Percentiles rank a stretch among this genome's conserved stretches.
Conservation (phyloP, 768 basidiomycete species). For the Leucosporidium creatinivorum region DNA sequence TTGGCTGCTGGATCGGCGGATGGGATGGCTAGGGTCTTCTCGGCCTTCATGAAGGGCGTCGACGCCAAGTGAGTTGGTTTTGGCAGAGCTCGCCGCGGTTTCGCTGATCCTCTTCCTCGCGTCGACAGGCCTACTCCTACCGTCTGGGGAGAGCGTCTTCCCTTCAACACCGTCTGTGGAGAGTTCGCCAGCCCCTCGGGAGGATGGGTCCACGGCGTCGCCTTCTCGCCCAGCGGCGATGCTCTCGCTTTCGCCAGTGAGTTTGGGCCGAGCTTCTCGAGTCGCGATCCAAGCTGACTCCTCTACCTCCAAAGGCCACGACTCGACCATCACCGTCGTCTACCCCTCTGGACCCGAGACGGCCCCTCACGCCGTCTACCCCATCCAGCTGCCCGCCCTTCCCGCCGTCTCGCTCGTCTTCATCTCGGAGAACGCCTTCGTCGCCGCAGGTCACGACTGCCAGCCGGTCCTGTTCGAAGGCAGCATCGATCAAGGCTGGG, state of each 20-base stretch:
- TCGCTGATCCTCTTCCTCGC: neutral
- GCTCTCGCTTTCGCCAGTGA: conserved; percentile 83
- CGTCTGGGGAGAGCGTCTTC: conserved; percentile 96
- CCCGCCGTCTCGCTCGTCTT: conserved; percentile 80
- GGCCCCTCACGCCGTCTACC: conserved; percentile 52
- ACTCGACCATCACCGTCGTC: conserved; percentile 85
- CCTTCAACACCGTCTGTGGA: conserved; percentile 95
- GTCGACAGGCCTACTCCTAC: conserved; percentile 65
- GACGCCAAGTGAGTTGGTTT: conserved; percentile 64
- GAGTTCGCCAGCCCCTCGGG: conserved; percentile 83
- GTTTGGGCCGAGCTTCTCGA: conserved; percentile 37
- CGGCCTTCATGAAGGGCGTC: conserved; percentile 96
- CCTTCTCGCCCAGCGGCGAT: conserved; percentile 95
- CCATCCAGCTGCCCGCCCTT: conserved; percentile 65
- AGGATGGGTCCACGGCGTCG: conserved; percentile 94
- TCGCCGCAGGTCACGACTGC: conserved; percentile 97
- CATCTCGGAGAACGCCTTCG: conserved; percentile 69
- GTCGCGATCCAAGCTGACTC: neutral
- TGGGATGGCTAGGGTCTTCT: conserved; percentile 95
- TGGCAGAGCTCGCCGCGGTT: neutral
- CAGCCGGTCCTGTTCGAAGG: conserved; percentile 84
- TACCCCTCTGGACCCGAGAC: conserved; percentile 65
- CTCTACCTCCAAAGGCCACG: conserved; percentile 59
- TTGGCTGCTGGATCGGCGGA: conserved; percentile 96
- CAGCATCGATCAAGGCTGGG: conserved; percentile 63